Conservation (phyloP, 2,329 filamentous ascomycete genomes). For the Alternaria solani region DNA sequence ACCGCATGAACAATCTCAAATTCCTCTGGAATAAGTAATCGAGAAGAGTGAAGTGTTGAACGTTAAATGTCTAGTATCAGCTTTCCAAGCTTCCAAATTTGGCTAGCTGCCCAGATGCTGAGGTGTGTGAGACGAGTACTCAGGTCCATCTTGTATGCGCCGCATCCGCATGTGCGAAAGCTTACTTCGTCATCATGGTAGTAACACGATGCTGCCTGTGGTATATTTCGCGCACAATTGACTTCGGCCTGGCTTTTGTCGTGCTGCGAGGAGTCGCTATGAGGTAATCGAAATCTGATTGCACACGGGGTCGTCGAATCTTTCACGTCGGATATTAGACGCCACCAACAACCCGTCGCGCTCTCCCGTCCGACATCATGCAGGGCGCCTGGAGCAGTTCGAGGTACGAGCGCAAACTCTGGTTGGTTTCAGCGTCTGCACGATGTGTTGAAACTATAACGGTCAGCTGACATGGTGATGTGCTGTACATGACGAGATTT, state of each 20-base stretch:
- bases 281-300: background rate
- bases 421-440: background rate
- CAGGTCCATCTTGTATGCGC: background rate
- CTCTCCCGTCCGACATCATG: background rate
- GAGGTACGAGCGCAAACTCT: background rate
- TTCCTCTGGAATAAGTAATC: background rate
- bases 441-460: background rate
- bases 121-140: background rate
- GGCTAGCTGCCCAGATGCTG: background rate
- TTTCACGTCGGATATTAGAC: background rate
- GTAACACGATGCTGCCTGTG: no score
- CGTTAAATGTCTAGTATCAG: background rate
- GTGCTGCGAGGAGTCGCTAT: background rate
- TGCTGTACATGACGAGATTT: background rate
- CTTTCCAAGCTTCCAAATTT: background rate
- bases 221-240: background rate
- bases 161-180: conserved; percentile 1
- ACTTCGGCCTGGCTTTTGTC: background rate
- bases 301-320: background rate
- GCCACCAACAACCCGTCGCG: background rate
- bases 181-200: background rate
- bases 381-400: background rate
- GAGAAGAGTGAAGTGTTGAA: background rate
- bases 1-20: background rate
- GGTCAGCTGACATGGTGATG: background rate